Evolutionary conservation across 2,329 filamentous ascomycete species (phyloP), one percentile per base, ranked within the genome.

Genomic region (Trichoderma gracile): DNA sequence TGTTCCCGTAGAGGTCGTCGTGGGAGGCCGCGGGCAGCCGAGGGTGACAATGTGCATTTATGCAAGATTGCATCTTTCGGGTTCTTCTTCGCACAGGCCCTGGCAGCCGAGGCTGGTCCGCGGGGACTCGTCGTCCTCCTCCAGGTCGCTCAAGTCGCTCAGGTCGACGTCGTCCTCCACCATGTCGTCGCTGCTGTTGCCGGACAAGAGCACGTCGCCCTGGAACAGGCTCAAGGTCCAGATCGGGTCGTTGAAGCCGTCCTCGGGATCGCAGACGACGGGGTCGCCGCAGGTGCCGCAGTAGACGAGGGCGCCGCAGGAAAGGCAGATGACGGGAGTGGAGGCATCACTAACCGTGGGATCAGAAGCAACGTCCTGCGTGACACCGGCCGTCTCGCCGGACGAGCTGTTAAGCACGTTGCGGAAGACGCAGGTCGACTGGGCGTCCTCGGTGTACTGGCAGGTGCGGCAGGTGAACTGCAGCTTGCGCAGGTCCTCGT

Each of bases 401-500:
- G 94, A 91, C 66, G 92, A 90, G 75, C 90, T 96, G 79, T 92
- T 92, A 72, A 99, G 88, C 71, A 94, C 87, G 79, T 98, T 96
- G 77, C 96, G 92, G 82, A 95, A 99, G 73, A 98, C 92, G 79
- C 95, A 98, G 67, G 92, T 89, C 23, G 92, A 94, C 67, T 87
- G 87, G 38, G 94, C 93, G 68, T 90, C 87, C 76, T 97, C 93
- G 72, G 89, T 91, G 80, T 92, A 97, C 75, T 93, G 89, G 81
- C 95, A 99, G 64, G 93, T 97, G 72, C 94, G 91, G 83, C 95
- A 99, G 68, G 92, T 93, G 79, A 96, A 99, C 82, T 97, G 90
- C 71, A 99, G 88, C 73, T 88, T 89, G 80, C 91, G 91, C 67
- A 87, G 88, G 67, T 89, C 83, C 68, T 89, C 88, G 78, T 99